Base-by-base conservation (phyloP, 768 basidiomycete species). In the Clavaria fumosa region DNA sequence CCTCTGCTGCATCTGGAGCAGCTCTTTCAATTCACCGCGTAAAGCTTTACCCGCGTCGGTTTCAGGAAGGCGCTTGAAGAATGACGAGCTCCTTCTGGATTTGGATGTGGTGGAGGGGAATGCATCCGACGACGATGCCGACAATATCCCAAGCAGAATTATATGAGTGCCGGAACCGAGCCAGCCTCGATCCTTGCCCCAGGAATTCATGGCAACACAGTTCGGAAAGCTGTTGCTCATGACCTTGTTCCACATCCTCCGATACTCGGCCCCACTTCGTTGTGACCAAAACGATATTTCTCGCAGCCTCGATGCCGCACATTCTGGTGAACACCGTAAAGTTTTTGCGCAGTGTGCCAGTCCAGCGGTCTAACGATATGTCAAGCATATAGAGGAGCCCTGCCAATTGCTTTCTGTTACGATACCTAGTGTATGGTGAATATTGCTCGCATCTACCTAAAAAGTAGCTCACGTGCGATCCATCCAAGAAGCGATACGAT, bases 401-500 rank as follows among this genome's bases (percentile, higher is more conserved):
- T 4, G 43, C 40, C 4, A 52, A 30, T 31, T 39, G 44, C 21
- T 40, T 35, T 6, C 34, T 23, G 5, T 23, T 28, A 21, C 34
- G 41, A 44, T 10, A 41, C 40, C n/a, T 5, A n/a, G 33, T 20
- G 4, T 12, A 14, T 12, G 21, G 19, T 34, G 12, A 14, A 9
- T 9, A 14, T 11, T 17, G 32, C 18, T 14, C 26, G 26, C 9
- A 9, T 28, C 9, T 17, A 5, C 14, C 14, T 6, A 27, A 7
- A 39, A 34, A 26, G 24, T 2, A 20, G 37, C 45, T 34, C 9
- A 56, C 55, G 50, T 53, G 19, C 37, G 35, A 11, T 44, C 32
- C 4, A 58, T 42, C 55, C 55, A 58, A 17, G 48, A 40, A 1
- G 50, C 46, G 20, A 56, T 53, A 2, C 37, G 45, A 45, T 9